Evolutionary conservation across 2,329 filamentous ascomycete species (phyloP), one percentile per base, ranked within the genome.

Genomic region (Colletotrichum sp.): DNA sequence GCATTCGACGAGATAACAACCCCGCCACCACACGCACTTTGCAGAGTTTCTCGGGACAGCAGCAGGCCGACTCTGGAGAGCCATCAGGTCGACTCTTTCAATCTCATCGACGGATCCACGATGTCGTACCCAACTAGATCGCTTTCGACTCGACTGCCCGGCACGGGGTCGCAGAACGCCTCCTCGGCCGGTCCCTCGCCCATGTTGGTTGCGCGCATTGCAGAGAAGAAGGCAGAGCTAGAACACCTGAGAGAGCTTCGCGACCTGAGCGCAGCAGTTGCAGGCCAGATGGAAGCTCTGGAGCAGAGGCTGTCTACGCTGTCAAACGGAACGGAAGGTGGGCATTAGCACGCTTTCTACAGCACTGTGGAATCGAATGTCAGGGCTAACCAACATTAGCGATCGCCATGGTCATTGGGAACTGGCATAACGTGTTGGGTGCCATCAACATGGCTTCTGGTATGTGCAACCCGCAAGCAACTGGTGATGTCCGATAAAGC

Each of bases 381-480:
- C 63, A 30, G 24, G 39, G 15, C 44, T 60, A 44, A 76, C 24
- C 18, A 34, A 24, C 28, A 28, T 64, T 82, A 95, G 95, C 94
- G 76, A 95, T 98, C 81, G 95, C 95, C 52, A 91, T 93, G n/a
- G 95, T 98, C 26, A 88, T 98, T 82, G 91, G 93, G 69, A 98
- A 97, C 83, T 98, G 95, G 95, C 94, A 96, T 84, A 96, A 95
- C 80, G 95, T 98, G 78, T 89, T 98, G 76, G 90, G 94, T 78
- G 95, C 95, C 57, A 96, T 98, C 81, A 94, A 94, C 82, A 96
- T 97, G 94, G 95, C 95, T 77, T 96, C 94, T 76, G 90, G 95
- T 96, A 89, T 82, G 92, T 86, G 32, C 6, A 10, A 15, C 16
- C 52, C 44, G 36, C 66, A 49, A 59, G 70, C 59, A 21, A n/a